Conservation (phyloP, 495 filamentous ascomycete species). For the Penicillium atrosanguineum region DNA sequence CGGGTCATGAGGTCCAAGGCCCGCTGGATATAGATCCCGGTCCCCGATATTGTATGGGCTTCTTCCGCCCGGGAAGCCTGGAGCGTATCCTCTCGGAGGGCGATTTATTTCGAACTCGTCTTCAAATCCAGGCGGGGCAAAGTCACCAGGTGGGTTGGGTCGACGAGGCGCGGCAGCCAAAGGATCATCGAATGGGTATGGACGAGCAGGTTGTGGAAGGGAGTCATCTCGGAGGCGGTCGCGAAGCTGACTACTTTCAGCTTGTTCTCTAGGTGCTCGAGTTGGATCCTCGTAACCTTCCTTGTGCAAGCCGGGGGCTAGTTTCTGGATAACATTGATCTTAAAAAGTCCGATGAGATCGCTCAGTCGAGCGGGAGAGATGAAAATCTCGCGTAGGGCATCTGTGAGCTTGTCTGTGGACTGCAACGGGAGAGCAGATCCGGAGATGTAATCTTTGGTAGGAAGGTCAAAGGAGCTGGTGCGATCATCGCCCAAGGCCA, state of each 20-base stretch:
- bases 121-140: constrained; percentile 86
- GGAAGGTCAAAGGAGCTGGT: constrained; percentile 74
- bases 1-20: constrained; percentile 82
- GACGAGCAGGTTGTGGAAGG: constrained; percentile 57
- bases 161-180: constrained; percentile 59
- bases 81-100: constrained; percentile 54
- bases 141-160: constrained; percentile 71
- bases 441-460: constrained; percentile 72
- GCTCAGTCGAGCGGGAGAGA: constrained; percentile 61
- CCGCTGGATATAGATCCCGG: constrained; percentile 82
- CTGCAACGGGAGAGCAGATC: constrained; percentile 54
- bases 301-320: constrained; percentile 71
- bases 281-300: constrained; percentile 67
- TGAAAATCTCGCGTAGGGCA: constrained; percentile 68
- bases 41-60: constrained; percentile 69
- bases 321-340: constrained; percentile 73
- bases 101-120: constrained; percentile 85
- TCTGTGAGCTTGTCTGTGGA: constrained; percentile 34
- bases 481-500: constrained; percentile 76
- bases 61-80: constrained; percentile 44
- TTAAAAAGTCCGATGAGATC: constrained; percentile 70
- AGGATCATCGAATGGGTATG: constrained; percentile 67
- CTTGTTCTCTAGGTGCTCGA: constrained; percentile 25
- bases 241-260: constrained; percentile 31
- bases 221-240: constrained; percentile 54